These are phyloP conservation scores for Atalantia buxifolia DNA, from an alignment of 345 rosid species.

Conservation along the genomic window DNA sequence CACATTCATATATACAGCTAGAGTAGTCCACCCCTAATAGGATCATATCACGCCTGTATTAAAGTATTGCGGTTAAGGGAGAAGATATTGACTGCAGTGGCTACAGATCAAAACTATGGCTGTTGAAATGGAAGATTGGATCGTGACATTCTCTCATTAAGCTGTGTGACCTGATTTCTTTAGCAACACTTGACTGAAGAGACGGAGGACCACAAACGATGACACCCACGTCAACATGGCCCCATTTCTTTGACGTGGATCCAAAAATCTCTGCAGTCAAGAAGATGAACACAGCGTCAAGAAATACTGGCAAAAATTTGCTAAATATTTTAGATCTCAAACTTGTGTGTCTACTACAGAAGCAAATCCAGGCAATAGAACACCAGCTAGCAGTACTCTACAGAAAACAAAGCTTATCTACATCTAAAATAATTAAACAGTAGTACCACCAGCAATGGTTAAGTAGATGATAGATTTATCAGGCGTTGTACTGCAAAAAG, in stretches of 20 bases:
- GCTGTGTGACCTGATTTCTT: conserved; percentile 66
- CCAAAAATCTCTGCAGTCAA: conserved; percentile 63
- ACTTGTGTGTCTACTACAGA: neutral
- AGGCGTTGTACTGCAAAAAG: neutral
- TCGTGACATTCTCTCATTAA: conserved; percentile 32
- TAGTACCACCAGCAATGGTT: neutral
- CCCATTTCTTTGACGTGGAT: conserved; percentile 50
- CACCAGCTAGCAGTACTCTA: neutral
- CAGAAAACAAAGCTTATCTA: neutral
- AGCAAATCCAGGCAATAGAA: neutral
- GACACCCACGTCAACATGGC: conserved; percentile 74
- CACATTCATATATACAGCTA: neutral
- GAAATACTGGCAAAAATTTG: neutral
- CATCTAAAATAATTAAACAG: no score
- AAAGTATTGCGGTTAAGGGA: neutral
- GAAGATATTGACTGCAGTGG: neutral
- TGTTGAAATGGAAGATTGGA: conserved; percentile 70
- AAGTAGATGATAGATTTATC: neutral
- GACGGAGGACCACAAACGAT: conserved; percentile 78
- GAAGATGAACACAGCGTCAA: neutral
- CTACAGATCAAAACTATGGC: conserved; percentile 83
- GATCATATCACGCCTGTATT: neutral
- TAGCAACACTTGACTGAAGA: conserved; percentile 73
- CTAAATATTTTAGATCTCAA: neutral
- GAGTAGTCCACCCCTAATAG: neutral